Base-by-base conservation (phyloP, 768 basidiomycete species). In the Auricularia sp. region DNA sequence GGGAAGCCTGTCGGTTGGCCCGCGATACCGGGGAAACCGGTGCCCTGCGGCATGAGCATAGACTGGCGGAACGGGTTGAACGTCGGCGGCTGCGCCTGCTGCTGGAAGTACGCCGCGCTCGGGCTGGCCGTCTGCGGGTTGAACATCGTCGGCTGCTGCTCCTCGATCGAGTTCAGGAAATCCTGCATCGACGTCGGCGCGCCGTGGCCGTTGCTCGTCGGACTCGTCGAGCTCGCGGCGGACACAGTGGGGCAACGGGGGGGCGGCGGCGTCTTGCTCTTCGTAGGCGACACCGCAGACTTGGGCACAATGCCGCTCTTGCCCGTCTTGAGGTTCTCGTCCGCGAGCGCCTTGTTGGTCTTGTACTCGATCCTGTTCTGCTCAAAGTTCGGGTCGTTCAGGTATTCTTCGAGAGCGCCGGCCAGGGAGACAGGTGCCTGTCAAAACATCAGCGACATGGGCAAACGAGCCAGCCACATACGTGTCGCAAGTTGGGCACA, bases 341-440 rank as follows among this genome's bases (percentile, higher is more conserved):
- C 90, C 2, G 83, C 81, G 3, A 83, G 79, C 4, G 80, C 82
- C 74, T 91, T 91, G 73, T 86, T 92, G 29, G 86, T 79, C 75
- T 83, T 93, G 77, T 99, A 98, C 71, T 98, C 97, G 8, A 88
- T 77, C 66, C 96, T 79, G 74, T 98, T 98, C 75, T 91, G 87
- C 74, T 98, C 97, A 69, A 99, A 99, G 71, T 93, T 93, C 29
- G 95, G 91, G 74, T 99, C 97, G 64, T 92, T 87, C 61, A 99
- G 81, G 72, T 98, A 99, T 71, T 98, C 96, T 72, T 98, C 90
- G 36, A 99, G 81, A 21, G 97, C 86, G 42, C 87, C 87, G 5
- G 91, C 96, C n/a, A 99, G 80, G 0, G 92, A 94, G 11, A 97
- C 89, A 4, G 97, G 97, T 0, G 97, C 94, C 93, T 95, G 64